Percentiles rank a stretch among this genome's conserved stretches.
phyloP scores from a whole-genome alignment of 192 early-diverging fungal genomes.

The Entrophospora sp. region DNA sequence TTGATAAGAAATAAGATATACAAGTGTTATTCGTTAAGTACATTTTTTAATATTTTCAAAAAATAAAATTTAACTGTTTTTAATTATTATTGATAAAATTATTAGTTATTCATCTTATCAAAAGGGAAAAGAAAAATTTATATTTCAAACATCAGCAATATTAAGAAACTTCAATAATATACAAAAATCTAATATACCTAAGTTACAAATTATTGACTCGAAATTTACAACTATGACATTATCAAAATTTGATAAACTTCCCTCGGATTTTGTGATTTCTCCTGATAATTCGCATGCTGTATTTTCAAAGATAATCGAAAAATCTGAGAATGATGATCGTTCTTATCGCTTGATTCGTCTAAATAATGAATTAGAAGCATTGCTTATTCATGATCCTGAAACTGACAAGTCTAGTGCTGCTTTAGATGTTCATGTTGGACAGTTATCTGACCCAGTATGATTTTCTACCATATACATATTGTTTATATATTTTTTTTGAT shows the following conservation, averaged over 20 bases:
- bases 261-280: not conserved
- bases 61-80: no score
- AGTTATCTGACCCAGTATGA: constrained; percentile 44
- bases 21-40: no score
- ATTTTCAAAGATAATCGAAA: constrained; percentile 29
- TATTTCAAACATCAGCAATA: no score
- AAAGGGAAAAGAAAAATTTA: no score
- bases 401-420: constrained; percentile 53
- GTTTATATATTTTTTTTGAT: not conserved
- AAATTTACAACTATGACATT: not conserved
- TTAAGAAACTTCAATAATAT: no score
- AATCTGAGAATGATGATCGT: constrained; percentile 50
- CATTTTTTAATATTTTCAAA: no score
- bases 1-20: no score
- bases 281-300: constrained; percentile 20
- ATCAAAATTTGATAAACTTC: not conserved
- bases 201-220: no score
- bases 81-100: no score
- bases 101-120: no score
- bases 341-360: constrained; percentile 46
- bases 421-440: constrained; percentile 54
- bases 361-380: constrained; percentile 46
- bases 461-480: not conserved
- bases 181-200: no score
- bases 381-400: constrained; percentile 45